These are phyloP conservation scores for Trichophyton mentagrophytes DNA, from an alignment of 2,329 filamentous ascomycete genomes.

Conservation along the genomic window DNA sequence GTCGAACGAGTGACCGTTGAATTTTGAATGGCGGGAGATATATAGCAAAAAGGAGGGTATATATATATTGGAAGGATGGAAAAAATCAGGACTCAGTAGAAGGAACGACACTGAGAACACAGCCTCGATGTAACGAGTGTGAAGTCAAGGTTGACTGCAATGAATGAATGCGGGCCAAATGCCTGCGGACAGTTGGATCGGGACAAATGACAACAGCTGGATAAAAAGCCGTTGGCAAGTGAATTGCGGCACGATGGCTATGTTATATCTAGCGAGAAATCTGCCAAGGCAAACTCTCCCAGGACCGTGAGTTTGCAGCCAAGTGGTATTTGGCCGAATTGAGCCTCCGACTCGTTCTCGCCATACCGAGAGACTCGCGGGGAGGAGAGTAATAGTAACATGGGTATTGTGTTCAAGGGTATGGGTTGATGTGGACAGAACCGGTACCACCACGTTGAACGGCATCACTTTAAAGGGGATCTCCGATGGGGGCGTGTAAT, in stretches of 20 bases:
- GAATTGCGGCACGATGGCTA: background rate
- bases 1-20: constrained; percentile 19
- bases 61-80: background rate
- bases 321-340: background rate
- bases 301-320: background rate
- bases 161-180: constrained; percentile 45
- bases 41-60: background rate
- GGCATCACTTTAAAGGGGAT: background rate
- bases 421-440: background rate
- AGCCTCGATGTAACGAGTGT: background rate
- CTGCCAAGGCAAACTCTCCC: background rate
- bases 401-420: background rate
- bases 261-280: background rate
- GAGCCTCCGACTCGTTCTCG: background rate
- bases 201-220: background rate
- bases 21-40: constrained; percentile 19
- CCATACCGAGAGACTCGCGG: background rate
- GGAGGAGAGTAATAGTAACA: background rate
- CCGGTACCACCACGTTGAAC: background rate
- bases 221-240: background rate
- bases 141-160: constrained; percentile 24
- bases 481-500: background rate
- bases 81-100: constrained; percentile 25
- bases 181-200: constrained; percentile 2
- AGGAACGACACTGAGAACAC: constrained; percentile 16